Evolutionary conservation across 495 filamentous ascomycete genomes (phyloP), one percentile per base, ranked within the genome.

Genomic region (Penicillium pancosmium): DNA sequence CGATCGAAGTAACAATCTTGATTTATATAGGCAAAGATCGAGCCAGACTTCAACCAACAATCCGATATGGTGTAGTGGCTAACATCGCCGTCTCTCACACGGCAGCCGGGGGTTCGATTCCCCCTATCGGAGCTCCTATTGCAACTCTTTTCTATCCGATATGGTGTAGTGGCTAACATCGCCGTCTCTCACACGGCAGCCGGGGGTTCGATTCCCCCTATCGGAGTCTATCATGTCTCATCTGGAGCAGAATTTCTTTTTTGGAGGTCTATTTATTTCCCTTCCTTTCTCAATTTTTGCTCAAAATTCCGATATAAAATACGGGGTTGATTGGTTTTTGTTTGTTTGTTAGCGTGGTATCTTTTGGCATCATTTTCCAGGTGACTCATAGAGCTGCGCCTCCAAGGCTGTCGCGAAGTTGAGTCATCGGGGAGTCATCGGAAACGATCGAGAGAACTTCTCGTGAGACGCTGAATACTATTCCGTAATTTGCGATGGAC

Each of bases 51-150:
- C 23, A 23, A 23, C 23, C 1, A 23, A 4, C 3, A 23, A 8
- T 73, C 67, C 68, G 71, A 68, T 73, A 67, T 72, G 65, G 71
- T 70, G 69, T 73, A 72, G 57, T 70, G 69, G 71, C 57, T 68
- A 72, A 70, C 71, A 72, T 69, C 66, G 68, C 61, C 58, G 67
- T 69, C 64, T 74, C 63, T 71, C 69, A 74, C 69, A 69, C 68
- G 59, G 64, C 72, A 74, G 67, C 69, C 56, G 51, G 71, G 67
- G 61, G 46, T 48, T 64, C 61, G 61, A 64, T 64, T 64, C 61
- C 57, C 61, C 61, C 57, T 64, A 60, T 64, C 61, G 61, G 61
- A 64, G 61, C 23, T 23, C 23, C 23, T 23, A 4, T 23, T 23
- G 2, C 23, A 23, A 3, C 23, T 23, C 2, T 23, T 23, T 23